phyloP scores from a whole-genome alignment of 2,329 filamentous ascomycete genomes.

The Elsinoe australis region DNA sequence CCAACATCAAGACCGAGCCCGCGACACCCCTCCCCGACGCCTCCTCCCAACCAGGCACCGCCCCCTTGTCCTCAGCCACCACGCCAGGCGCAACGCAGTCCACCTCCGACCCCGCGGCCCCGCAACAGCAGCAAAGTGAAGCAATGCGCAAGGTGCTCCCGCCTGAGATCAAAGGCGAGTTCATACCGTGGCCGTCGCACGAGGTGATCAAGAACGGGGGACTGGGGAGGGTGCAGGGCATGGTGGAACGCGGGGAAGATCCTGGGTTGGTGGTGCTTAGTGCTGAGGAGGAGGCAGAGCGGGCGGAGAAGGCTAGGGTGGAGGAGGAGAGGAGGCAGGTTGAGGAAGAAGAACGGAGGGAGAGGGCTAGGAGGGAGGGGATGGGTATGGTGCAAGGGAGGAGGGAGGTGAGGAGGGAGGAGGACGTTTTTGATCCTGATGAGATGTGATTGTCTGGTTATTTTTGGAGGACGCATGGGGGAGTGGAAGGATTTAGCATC shows the following conservation, averaged over 20 bases:
- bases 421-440: slow-evolving; percentile 32
- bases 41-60: slow-evolving; percentile 2
- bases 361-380: slow-evolving; percentile 20
- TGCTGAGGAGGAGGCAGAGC: slow-evolving; percentile 34
- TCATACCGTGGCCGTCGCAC: slow-evolving; percentile 69
- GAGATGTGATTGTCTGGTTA: slow-evolving; percentile 19
- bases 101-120: slow-evolving; percentile 45
- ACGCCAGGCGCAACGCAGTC: slow-evolving; percentile 32
- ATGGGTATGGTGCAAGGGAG: slow-evolving; percentile 16
- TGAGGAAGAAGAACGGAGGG: slow-evolving; percentile 24
- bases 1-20: slow-evolving; percentile 29
- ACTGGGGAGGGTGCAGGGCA: slow-evolving; percentile 53
- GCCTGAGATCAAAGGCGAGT: slow-evolving; percentile 34
- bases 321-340: slow-evolving; percentile 34
- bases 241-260: slow-evolving; percentile 56
- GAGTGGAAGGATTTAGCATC: not conserved
- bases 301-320: slow-evolving; percentile 31
- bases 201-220: slow-evolving; percentile 62
- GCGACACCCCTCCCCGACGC: slow-evolving; percentile 25
- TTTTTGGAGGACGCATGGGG: not conserved
- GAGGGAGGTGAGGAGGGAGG: slow-evolving; percentile 18
- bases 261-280: slow-evolving; percentile 42
- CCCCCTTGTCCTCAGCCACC: slow-evolving; percentile 17
- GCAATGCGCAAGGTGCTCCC: slow-evolving; percentile 8
- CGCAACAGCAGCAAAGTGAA: slow-evolving; percentile 33